Evolutionary conservation across 768 basidiomycete genomes (phyloP), one percentile per base, ranked within the genome.

Genomic region (Trametes cinnabarina): DNA sequence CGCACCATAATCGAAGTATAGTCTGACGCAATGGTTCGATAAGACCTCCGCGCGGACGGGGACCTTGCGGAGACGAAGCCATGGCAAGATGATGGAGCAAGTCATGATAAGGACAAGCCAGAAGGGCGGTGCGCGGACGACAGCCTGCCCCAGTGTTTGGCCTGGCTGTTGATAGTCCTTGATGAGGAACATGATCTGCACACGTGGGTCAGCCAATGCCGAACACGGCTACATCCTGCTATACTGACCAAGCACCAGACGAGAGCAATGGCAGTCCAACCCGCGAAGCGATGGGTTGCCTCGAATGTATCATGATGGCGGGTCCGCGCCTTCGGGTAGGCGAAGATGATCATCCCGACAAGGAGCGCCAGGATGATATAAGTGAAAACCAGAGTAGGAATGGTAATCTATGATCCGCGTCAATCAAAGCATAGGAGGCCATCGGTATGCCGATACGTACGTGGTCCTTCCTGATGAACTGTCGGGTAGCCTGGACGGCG

Each of bases 1-100:
- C 73, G 60, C 30, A 80, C 80, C 75, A 57, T 85, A 83, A 52
- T 82, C 77, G 68, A 83, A 82, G 68, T 83, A 72, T 17, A 85
- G 68, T 17, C 82, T 74, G 46, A 83, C 77, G 17, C 80, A 80
- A 65, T 84, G 82, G 51, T 74, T 72, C 0, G 82, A 84, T 34
- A 84, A 70, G 15, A 80, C 76, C 52, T 78, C 81, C 49, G 76
- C 69, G 17, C 72, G 72, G 42, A 85, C 81, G 10, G 77, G 72
- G 14, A 82, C 79, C 67, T 81, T 80, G 56, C 81, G 77, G 4
- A 85, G 74, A 41, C 80, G 73, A 20, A 76, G 47, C 83, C 83
- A 85, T 15, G 83, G 81, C 22, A 81, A 66, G 41, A 80, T 75
- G 56, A 84, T 80, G 30, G 81, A 84, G 22, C 76, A 66, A 37